Percentiles rank a stretch among this genome's conserved stretches.
phyloP scores from a whole-genome alignment of 495 filamentous ascomycete genomes.

The Lophiotrema nucula region DNA sequence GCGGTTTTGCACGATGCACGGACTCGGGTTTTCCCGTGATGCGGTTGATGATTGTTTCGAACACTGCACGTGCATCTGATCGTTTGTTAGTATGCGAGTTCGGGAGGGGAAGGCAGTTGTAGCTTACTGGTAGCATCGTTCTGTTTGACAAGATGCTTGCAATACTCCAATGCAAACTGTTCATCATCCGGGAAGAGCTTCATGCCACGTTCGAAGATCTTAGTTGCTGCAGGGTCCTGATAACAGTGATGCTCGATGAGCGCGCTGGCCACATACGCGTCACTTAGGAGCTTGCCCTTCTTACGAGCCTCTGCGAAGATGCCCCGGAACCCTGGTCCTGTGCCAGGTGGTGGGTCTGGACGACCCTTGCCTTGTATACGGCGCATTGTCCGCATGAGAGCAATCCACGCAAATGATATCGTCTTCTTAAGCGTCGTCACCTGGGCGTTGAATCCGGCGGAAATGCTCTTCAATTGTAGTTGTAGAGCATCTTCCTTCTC shows the following conservation, averaged over 20 bases:
- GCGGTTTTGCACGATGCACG: conserved; percentile 71
- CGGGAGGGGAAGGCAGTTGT: neutral
- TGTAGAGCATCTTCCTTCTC: conserved; percentile 34
- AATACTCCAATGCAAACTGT: conserved; percentile 84
- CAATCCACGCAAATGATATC: conserved; percentile 90
- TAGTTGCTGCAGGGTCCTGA: conserved; percentile 83
- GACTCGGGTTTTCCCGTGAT: conserved; percentile 70
- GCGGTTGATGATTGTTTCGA: conserved; percentile 84
- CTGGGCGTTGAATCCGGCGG: conserved; percentile 67
- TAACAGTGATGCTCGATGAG: conserved; percentile 94
- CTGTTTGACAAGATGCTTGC: conserved; percentile 87
- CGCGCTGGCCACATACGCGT: conserved; percentile 89
- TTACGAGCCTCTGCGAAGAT: conserved; percentile 84
- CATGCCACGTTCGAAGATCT: conserved; percentile 91
- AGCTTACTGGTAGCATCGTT: conserved; percentile 90
- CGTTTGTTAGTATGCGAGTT: conserved; percentile 21
- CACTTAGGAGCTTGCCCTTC: conserved; percentile 80
- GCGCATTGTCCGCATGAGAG: conserved; percentile 87
- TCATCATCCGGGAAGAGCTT: conserved; percentile 92
- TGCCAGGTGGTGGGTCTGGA: conserved; percentile 55
- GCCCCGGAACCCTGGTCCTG: conserved; percentile 66
- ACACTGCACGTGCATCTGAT: conserved; percentile 86
- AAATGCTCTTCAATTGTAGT: conserved; percentile 66
- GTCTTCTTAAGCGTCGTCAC: conserved; percentile 70
- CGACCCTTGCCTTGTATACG: conserved; percentile 91